These are phyloP conservation scores for Vanrija pseudolonga DNA, from an alignment of 1,284 basidiomycete genomes.

Conservation along the genomic window DNA sequence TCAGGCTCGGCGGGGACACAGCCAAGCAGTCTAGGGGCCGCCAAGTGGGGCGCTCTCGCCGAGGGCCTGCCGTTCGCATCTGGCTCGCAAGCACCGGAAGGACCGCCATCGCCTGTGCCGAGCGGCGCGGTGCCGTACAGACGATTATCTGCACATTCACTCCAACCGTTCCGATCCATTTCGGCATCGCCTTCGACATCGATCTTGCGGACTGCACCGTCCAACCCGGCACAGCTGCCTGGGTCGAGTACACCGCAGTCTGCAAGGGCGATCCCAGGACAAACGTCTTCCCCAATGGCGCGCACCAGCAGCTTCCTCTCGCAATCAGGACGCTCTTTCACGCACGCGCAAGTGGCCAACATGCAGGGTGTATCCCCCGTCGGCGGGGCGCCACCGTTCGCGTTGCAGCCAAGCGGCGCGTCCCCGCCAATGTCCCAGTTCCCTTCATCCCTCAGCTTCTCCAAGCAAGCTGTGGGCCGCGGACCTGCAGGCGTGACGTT, in stretches of 20 bases:
- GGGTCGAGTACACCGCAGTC: not conserved
- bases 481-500: slow-evolving; percentile 19
- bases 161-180: slow-evolving; percentile 35
- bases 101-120: slow-evolving; percentile 19
- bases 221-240: not conserved
- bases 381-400: slow-evolving; percentile 16
- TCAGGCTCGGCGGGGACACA: not conserved
- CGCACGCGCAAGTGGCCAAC: slow-evolving; percentile 45
- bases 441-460: slow-evolving; percentile 35
- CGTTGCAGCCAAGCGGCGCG: not conserved
- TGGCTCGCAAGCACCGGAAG: not conserved
- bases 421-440: slow-evolving; percentile 22
- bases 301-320: slow-evolving; percentile 46
- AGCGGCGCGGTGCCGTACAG: slow-evolving; percentile 27
- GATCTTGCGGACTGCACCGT: slow-evolving; percentile 19
- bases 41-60: slow-evolving; percentile 35
- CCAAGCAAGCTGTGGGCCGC: slow-evolving; percentile 35
- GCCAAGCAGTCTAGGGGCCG: slow-evolving; percentile 19
- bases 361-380: slow-evolving; percentile 29
- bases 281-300: slow-evolving; percentile 26
- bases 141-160: slow-evolving; percentile 42
- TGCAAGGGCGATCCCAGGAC: not conserved
- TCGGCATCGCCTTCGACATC: slow-evolving; percentile 42
- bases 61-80: slow-evolving; percentile 45
- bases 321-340: slow-evolving; percentile 46